Percentiles rank a stretch among this genome's conserved stretches.
Evolutionary conservation across 2,329 filamentous ascomycete species (phyloP).

Genomic region (Claviceps fusiformis): DNA sequence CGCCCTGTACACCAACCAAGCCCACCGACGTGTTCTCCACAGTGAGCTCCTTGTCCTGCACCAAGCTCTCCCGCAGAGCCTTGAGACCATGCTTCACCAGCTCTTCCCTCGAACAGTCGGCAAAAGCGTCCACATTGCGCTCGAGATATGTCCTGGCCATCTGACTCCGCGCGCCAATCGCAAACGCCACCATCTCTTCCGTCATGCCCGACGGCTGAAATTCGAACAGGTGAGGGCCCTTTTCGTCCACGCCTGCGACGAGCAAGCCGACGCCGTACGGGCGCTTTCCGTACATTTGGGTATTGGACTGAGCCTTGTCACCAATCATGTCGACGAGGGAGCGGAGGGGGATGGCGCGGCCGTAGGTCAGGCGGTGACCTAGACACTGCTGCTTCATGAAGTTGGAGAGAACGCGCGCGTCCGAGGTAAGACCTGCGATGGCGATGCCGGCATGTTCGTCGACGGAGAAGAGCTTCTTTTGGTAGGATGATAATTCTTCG

Average conservation of each 20-base stretch:
- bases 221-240: conserved; percentile 91
- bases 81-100: conserved; percentile 80
- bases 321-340: conserved; percentile 85
- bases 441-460: conserved; percentile 92
- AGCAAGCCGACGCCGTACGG: conserved; percentile 92
- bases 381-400: conserved; percentile 99
- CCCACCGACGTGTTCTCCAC: conserved; percentile 93
- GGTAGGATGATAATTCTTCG: conserved; percentile 98
- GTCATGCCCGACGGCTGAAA: conserved; percentile 95
- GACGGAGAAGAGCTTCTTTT: conserved; percentile 97
- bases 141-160: conserved; percentile 97
- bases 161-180: conserved; percentile 89
- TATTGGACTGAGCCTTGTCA: conserved; percentile 94
- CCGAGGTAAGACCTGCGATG: conserved; percentile 91
- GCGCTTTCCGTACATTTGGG: conserved; percentile 90
- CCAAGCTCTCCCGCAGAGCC: conserved; percentile 88
- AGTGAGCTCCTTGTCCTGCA: conserved; percentile 94
- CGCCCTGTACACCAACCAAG: conserved; percentile 50
- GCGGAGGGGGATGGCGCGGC: conserved; percentile 79
- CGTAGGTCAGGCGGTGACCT: conserved; percentile 88
- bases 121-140: conserved; percentile 76
- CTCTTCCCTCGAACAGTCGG: conserved; percentile 63
- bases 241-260: conserved; percentile 85
- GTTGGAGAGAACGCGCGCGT: conserved; percentile 97
- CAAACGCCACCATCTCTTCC: conserved; percentile 92